phyloP scores from a whole-genome alignment of 2,329 filamentous ascomycete genomes.

The Hypoxylon sp. region DNA sequence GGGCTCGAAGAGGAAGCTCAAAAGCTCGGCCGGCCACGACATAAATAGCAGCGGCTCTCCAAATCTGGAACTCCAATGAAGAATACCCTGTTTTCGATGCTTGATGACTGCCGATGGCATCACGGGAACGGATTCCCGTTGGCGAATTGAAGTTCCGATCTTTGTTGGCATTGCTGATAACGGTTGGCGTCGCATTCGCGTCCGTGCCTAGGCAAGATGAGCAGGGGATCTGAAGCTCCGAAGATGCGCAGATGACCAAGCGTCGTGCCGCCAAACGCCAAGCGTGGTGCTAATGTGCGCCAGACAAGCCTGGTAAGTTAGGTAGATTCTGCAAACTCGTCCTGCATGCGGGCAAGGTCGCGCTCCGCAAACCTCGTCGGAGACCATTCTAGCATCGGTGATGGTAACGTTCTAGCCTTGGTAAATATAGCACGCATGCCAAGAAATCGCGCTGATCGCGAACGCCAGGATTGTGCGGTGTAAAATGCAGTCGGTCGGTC shows the following conservation, averaged over 20 bases:
- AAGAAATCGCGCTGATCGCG: constrained; percentile 24
- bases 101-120: constrained; percentile 44
- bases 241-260: constrained; percentile 44
- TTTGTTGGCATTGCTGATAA: constrained; percentile 36
- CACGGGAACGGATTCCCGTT: constrained; percentile 41
- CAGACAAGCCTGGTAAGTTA: constrained; percentile 18
- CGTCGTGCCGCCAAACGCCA: constrained; percentile 33
- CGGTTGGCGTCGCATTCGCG: constrained; percentile 42
- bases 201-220: constrained; percentile 38
- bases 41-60: constrained; percentile 43
- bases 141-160: constrained; percentile 35
- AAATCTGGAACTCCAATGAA: constrained; percentile 35
- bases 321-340: constrained; percentile 5
- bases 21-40: constrained; percentile 24
- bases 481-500: constrained; percentile 13
- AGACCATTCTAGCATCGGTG: constrained; percentile 22
- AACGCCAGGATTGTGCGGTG: constrained; percentile 7
- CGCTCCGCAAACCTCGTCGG: constrained; percentile 17
- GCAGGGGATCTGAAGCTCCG: constrained; percentile 41
- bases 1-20: constrained; percentile 48
- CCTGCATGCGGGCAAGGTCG: constrained; percentile 24
- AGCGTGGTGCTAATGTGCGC: constrained; percentile 30
- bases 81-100: constrained; percentile 20
- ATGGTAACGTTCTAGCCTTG: constrained; percentile 25
- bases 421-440: constrained; percentile 34